Percentiles rank a stretch among this genome's conserved stretches.
These are phyloP conservation scores for Ogataea kodamae DNA, from an alignment of 805 yeast genomes.

Conservation along the genomic window DNA sequence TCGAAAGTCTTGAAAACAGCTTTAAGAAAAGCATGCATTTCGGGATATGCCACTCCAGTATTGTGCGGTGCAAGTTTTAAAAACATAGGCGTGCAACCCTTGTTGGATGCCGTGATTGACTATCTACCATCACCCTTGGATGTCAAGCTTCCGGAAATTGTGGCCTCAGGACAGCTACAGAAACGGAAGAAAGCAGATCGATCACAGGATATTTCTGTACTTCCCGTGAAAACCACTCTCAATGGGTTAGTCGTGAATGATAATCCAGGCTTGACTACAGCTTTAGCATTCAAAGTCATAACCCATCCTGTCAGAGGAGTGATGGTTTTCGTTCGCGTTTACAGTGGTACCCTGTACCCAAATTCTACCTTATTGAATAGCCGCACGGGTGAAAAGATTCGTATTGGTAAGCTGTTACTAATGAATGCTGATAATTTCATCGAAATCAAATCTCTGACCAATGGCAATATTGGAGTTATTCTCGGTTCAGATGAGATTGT, in stretches of 20 bases:
- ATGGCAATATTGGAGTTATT: constrained; percentile 93
- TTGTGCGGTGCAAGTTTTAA: constrained; percentile 90
- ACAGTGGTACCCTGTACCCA: constrained; percentile 69
- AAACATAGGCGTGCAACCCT: constrained; percentile 93
- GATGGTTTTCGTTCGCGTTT: constrained; percentile 83
- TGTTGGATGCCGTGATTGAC: constrained; percentile 75
- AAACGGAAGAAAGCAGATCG: constrained; percentile 17
- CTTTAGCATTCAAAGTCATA: constrained; percentile 87
- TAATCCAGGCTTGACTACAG: constrained; percentile 61
- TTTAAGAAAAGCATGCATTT: constrained; percentile 60
- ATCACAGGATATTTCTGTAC: constrained; percentile 12
- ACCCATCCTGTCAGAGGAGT: constrained; percentile 81
- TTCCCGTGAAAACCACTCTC: constrained; percentile 38
- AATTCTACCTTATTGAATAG: constrained; percentile 66
- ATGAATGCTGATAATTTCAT: constrained; percentile 89
- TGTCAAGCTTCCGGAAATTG: constrained; percentile 51
- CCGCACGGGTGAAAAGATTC: constrained; percentile 61
- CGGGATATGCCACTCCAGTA: constrained; percentile 64
- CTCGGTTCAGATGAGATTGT: constrained; percentile 66
- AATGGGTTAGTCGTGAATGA: constrained; percentile 52
- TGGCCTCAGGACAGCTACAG: constrained; percentile 16
- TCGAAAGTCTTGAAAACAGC: constrained; percentile 51
- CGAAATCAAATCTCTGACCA: constrained; percentile 56
- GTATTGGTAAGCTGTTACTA: constrained; percentile 62
- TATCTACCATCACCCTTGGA: constrained; percentile 84